Evolutionary conservation across 1,284 basidiomycete genomes (phyloP).

Genomic region (Leccinum fallax): DNA sequence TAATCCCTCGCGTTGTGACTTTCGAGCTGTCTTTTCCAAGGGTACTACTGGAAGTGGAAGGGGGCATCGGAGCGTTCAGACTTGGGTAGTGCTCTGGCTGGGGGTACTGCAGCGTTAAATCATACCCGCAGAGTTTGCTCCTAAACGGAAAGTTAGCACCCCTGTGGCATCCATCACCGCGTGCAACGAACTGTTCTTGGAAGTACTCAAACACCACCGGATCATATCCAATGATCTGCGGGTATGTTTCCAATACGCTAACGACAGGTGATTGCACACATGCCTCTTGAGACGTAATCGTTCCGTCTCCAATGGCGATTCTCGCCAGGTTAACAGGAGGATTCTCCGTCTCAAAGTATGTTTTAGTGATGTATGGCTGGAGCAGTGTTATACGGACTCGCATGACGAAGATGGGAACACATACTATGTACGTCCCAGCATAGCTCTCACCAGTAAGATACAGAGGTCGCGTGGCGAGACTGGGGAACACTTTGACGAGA

Average conservation of each 20-base stretch:
- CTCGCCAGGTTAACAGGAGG: constrained; percentile 68
- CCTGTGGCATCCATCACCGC: background rate
- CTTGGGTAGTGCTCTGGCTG: constrained; percentile 58
- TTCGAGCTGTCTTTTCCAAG: background rate
- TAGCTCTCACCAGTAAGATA: constrained; percentile 70
- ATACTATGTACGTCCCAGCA: constrained; percentile 54
- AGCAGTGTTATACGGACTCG: constrained; percentile 2
- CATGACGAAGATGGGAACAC: constrained; percentile 23
- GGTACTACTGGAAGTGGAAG: constrained; percentile 17
- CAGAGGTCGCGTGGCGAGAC: constrained; percentile 59
- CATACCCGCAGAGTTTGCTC: constrained; percentile 61
- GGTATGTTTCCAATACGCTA: constrained; percentile 61
- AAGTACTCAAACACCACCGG: constrained; percentile 66
- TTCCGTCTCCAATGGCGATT: constrained; percentile 70
- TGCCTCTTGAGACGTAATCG: constrained; percentile 47
- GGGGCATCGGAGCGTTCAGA: constrained; percentile 35
- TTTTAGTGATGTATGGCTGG: constrained; percentile 70
- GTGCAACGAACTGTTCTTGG: constrained; percentile 52
- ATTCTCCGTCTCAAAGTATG: constrained; percentile 58
- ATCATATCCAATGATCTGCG: constrained; percentile 43
- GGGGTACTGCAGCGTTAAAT: constrained; percentile 73
- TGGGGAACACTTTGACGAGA: constrained; percentile 67
- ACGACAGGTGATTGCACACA: constrained; percentile 57
- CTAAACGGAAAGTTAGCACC: constrained; percentile 36
- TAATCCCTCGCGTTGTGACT: constrained; percentile 14